A percentile compares a stretch with the other conserved stretches of the same genome.
Evolutionary conservation across 441 rosid species (phyloP).

Genomic region (Erodium moschatum): DNA sequence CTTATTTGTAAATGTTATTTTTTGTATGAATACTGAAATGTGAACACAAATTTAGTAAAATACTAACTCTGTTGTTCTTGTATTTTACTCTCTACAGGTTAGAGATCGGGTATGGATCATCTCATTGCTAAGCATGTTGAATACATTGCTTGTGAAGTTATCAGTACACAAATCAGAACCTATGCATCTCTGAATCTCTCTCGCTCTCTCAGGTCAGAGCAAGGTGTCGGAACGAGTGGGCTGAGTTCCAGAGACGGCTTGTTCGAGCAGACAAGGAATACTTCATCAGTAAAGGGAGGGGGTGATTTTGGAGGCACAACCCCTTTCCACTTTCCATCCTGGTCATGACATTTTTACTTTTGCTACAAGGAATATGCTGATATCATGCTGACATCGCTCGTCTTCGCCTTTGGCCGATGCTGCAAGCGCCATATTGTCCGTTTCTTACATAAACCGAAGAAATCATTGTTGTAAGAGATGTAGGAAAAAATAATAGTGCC

Average conservation of each 20-base stretch:
- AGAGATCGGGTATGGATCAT: neutral
- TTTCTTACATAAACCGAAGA: neutral
- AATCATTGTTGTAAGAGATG: neutral
- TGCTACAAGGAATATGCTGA: neutral
- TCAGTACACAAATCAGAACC: neutral
- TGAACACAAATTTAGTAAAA: too few relatives aligned
- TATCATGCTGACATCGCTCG: neutral
- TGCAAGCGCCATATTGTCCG: neutral
- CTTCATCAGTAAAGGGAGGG: neutral
- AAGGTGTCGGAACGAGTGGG: constrained; percentile 6
- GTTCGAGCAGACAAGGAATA: neutral
- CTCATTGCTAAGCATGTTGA: neutral
- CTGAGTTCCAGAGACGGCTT: neutral
- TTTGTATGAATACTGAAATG: too few relatives aligned
- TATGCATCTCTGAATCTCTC: neutral
- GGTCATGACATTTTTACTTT: neutral
- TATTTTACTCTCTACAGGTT: neutral
- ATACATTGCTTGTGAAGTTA: neutral
- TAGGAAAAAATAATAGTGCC: neutral
- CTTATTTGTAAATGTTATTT: too few relatives aligned
- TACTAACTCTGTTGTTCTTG: neutral
- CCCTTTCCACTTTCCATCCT: neutral
- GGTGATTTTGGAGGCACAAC: neutral
- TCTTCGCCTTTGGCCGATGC: too few relatives aligned
- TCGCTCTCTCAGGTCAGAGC: neutral